A percentile compares a stretch with the other conserved stretches of the same genome.
Evolutionary conservation across 2,329 filamentous ascomycete genomes (phyloP).

Genomic region (Eutypella sp.): DNA sequence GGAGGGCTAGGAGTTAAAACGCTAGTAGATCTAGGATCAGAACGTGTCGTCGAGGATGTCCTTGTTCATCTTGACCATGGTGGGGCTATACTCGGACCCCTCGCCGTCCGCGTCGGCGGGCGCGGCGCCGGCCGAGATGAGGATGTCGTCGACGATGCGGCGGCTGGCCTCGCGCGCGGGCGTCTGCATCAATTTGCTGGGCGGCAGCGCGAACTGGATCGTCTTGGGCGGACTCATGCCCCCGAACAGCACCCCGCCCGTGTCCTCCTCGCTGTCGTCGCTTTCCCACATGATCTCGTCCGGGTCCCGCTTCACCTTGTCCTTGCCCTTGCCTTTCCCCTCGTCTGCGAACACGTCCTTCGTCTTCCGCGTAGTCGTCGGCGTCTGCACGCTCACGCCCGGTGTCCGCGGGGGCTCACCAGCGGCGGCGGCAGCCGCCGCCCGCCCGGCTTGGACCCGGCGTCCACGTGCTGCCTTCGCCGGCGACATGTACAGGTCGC

Average conservation of each 20-base stretch:
- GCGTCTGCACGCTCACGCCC: slow-evolving; percentile 82
- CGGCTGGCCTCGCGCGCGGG: slow-evolving; percentile 77
- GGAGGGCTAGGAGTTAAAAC: background rate
- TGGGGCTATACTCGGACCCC: slow-evolving; percentile 56
- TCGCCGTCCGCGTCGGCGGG: slow-evolving; percentile 50
- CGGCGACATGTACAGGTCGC: slow-evolving; percentile 80
- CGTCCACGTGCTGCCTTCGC: slow-evolving; percentile 40
- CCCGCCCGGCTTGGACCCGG: slow-evolving; percentile 37
- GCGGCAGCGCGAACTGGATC: slow-evolving; percentile 77
- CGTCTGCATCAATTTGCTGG: slow-evolving; percentile 73
- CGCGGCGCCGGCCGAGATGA: slow-evolving; percentile 68
- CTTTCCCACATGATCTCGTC: slow-evolving; percentile 69
- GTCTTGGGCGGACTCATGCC: slow-evolving; percentile 91
- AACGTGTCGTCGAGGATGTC: slow-evolving; percentile 60
- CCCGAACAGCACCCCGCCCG: slow-evolving; percentile 48
- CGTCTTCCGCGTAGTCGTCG: slow-evolving; percentile 47
- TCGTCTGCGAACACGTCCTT: slow-evolving; percentile 42
- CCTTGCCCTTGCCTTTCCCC: slow-evolving; percentile 19
- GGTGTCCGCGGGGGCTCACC: slow-evolving; percentile 60
- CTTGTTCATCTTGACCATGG: slow-evolving; percentile 60
- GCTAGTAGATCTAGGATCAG: slow-evolving; percentile 23
- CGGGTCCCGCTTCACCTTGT: slow-evolving; percentile 28
- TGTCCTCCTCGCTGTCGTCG: slow-evolving; percentile 61
- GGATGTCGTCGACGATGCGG: slow-evolving; percentile 74
- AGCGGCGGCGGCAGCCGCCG: slow-evolving; percentile 17